A percentile compares a stretch with the other conserved stretches of the same genome.
Conservation (phyloP, 257 asterid species). For the Misopates orontium region DNA sequence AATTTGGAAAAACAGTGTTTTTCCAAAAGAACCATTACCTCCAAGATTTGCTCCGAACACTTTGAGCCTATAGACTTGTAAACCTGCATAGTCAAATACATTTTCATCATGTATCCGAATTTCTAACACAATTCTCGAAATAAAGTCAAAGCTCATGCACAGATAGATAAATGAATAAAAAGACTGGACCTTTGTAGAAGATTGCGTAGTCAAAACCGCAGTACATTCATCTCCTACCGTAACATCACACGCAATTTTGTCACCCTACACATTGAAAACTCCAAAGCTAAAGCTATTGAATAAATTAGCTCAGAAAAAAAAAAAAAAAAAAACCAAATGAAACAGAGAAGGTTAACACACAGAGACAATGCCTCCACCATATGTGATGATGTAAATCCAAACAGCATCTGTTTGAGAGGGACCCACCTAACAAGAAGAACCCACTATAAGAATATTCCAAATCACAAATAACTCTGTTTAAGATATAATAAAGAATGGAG, state of each 20-base stretch:
- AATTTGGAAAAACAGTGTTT: not conserved
- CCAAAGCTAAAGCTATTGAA: not conserved
- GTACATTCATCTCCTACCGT: slow-evolving; percentile 68
- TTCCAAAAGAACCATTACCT: slow-evolving; percentile 47
- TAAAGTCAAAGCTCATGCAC: not conserved
- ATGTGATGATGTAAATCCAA: slow-evolving; percentile 87
- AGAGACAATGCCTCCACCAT: slow-evolving; percentile 97
- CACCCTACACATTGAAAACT: slow-evolving; percentile 55
- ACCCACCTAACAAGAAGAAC: slow-evolving; percentile 53
- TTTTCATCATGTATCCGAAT: not conserved
- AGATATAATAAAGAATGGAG: no score
- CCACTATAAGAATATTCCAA: no score
- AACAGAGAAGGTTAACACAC: slow-evolving; percentile 32
- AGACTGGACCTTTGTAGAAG: slow-evolving; percentile 81
- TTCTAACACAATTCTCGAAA: not conserved
- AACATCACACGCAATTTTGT: slow-evolving; percentile 58
- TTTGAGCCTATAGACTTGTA: slow-evolving; percentile 74
- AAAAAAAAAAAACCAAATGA: not conserved
- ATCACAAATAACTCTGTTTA: no score
- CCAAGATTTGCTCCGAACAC: slow-evolving; percentile 62
- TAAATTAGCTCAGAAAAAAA: not conserved
- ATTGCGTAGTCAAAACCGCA: slow-evolving; percentile 90
- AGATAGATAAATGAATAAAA: not conserved
- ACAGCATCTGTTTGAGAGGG: slow-evolving; percentile 74
- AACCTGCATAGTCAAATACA: slow-evolving; percentile 45